These are phyloP conservation scores for Suhomyces chickasaworum DNA, from an alignment of 1,139 yeast genomes.

Conservation along the genomic window DNA sequence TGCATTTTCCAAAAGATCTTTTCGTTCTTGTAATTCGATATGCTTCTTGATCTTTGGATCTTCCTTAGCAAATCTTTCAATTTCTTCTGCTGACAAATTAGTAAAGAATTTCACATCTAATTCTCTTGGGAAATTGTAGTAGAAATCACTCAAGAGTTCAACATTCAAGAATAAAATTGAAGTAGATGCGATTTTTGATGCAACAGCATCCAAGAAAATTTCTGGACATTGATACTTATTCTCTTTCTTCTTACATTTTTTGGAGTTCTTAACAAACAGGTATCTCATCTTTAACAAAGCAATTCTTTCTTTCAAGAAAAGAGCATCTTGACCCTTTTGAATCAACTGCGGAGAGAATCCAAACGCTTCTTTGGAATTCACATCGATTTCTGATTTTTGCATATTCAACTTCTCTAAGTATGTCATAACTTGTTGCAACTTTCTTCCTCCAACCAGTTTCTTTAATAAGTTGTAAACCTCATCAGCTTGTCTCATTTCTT, in stretches of 20 bases:
- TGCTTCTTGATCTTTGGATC: conserved; percentile 90
- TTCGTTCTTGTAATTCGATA: conserved; percentile 89
- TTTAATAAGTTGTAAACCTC: conserved; percentile 63
- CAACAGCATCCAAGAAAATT: conserved; percentile 86
- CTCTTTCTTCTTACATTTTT: conserved; percentile 71
- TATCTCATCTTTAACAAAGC: conserved; percentile 73
- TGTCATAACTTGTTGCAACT: conserved; percentile 78
- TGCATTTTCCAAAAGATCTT: conserved; percentile 84
- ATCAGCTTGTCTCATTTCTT: conserved; percentile 84
- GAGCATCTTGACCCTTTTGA: conserved; percentile 78
- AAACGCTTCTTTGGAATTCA: conserved; percentile 59
- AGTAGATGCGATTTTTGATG: conserved; percentile 87
- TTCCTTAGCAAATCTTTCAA: conserved; percentile 90
- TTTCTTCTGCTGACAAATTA: conserved; percentile 68
- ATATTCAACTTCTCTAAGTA: conserved; percentile 58
- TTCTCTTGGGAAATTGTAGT: conserved; percentile 94
- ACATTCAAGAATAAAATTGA: conserved; percentile 92
- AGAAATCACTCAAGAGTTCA: conserved; percentile 90
- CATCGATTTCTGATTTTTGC: conserved; percentile 46
- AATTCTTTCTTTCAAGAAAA: conserved; percentile 78
- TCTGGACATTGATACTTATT: conserved; percentile 94
- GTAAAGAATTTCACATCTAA: conserved; percentile 74
- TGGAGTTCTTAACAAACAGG: conserved; percentile 70
- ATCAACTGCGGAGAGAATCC: conserved; percentile 76
- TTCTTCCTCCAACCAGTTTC: conserved; percentile 76